Evolutionary conservation across 2,329 filamentous ascomycete genomes (phyloP).

Genomic region (Venturia oleaginea): DNA sequence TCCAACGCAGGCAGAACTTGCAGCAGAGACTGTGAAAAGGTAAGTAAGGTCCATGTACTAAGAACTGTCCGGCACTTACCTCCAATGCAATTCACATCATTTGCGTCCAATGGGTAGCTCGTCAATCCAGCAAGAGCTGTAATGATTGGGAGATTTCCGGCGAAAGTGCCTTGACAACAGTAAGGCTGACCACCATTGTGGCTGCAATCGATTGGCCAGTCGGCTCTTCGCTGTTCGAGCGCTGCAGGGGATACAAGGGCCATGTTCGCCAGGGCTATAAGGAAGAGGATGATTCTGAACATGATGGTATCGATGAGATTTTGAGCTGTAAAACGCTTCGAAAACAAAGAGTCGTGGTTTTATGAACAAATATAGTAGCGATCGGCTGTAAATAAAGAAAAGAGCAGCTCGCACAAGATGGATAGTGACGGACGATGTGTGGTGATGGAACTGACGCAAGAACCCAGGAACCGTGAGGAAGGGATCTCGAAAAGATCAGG

Average conservation of each 20-base stretch:
- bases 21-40: background rate
- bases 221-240: slow-evolving; percentile 1
- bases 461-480: background rate
- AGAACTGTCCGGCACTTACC: background rate
- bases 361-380: background rate
- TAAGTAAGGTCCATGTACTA: background rate
- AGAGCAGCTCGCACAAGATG: background rate
- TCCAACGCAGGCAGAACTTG: background rate
- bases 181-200: slow-evolving; percentile 5
- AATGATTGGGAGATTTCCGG: slow-evolving; percentile 9
- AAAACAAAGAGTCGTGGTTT: background rate
- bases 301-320: background rate
- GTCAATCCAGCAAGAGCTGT: slow-evolving; percentile 5
- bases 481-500: background rate
- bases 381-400: background rate
- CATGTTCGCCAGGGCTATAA: background rate
- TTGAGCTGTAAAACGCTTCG: background rate
- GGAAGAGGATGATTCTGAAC: background rate
- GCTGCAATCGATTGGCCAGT: slow-evolving; percentile 8
- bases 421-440: background rate
- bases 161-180: slow-evolving; percentile 13
- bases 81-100: slow-evolving; percentile 12
- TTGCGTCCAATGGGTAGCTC: slow-evolving; percentile 5
- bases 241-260: background rate
- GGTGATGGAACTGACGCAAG: background rate